A percentile compares a stretch with the other conserved stretches of the same genome.
Evolutionary conservation across 2,329 filamentous ascomycete genomes (phyloP).

Genomic region (Harringtonia lauricola): DNA sequence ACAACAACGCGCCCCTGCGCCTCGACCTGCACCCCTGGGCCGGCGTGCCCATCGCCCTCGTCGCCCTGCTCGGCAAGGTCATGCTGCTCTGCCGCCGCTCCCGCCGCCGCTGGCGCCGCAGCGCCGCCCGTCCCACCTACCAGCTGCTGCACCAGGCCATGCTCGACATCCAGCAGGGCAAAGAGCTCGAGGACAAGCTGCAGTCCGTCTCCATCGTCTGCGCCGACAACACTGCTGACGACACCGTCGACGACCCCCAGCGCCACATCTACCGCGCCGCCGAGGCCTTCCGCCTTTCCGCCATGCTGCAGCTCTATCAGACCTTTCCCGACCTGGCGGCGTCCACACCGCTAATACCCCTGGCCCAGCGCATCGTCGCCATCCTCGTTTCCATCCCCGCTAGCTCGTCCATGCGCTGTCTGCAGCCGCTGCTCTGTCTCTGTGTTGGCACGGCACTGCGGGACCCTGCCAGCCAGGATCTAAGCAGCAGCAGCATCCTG

Average conservation of each 20-base stretch:
- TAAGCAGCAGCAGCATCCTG: background rate
- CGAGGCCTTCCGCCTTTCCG: slow-evolving; percentile 25
- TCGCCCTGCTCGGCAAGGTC: slow-evolving; percentile 21
- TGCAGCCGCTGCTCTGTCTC: slow-evolving; percentile 14
- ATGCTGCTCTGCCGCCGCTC: slow-evolving; percentile 25
- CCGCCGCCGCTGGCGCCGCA: slow-evolving; percentile 14
- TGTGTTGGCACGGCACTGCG: slow-evolving; percentile 12
- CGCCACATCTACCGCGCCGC: slow-evolving; percentile 22
- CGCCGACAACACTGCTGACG: slow-evolving; percentile 13
- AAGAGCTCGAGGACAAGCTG: slow-evolving; percentile 22
- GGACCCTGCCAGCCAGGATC: background rate
- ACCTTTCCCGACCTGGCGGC: slow-evolving; percentile 17
- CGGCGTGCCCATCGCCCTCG: slow-evolving; percentile 22
- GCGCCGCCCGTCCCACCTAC: slow-evolving; percentile 14
- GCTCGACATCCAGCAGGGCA: slow-evolving; percentile 21
- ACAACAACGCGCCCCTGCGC: too few species aligned
- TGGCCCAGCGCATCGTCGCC: slow-evolving; percentile 9
- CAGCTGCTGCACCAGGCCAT: slow-evolving; percentile 16
- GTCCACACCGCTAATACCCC: too few species aligned
- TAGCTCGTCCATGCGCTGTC: slow-evolving; percentile 13
- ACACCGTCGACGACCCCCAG: slow-evolving; percentile 22
- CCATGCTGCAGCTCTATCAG: slow-evolving; percentile 27
- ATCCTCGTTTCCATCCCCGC: slow-evolving; percentile 10
- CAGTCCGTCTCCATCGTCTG: slow-evolving; percentile 19
- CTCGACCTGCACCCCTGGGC: slow-evolving; percentile 25